These are phyloP conservation scores for Geotrichum phurueaensis DNA, from an alignment of 1,139 yeast genomes.

Conservation along the genomic window DNA sequence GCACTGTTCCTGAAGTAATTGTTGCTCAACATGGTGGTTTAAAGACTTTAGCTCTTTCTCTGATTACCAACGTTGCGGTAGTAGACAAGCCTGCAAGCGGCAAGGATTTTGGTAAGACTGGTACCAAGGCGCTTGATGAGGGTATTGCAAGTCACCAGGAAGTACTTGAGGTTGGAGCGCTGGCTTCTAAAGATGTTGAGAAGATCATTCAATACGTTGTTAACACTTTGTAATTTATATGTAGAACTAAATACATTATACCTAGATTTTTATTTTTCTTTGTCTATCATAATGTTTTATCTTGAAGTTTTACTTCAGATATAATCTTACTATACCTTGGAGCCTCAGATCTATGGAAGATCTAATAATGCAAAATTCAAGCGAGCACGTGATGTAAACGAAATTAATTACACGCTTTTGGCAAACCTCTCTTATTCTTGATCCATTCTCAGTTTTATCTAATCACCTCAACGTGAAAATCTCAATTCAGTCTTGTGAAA, in stretches of 20 bases:
- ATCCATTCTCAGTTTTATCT: neutral
- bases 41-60: conserved; percentile 73
- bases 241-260: neutral
- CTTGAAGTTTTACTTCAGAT: no score
- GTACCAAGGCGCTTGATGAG: conserved; percentile 28
- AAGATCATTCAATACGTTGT: conserved; percentile 59
- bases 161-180: conserved; percentile 75
- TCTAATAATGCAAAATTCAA: no score
- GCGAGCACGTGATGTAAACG: neutral
- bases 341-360: no score
- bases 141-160: conserved; percentile 90
- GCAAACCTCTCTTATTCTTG: neutral
- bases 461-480: neutral
- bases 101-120: conserved; percentile 39
- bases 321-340: no score
- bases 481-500: neutral
- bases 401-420: neutral
- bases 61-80: conserved; percentile 81
- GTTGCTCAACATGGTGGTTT: conserved; percentile 86
- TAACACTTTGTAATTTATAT: conserved; percentile 32
- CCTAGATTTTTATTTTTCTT: neutral
- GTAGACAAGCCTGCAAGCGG: conserved; percentile 73
- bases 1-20: conserved; percentile 93
- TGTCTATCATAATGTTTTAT: no score
- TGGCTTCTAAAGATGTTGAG: conserved; percentile 78